Percentiles rank a stretch among this genome's conserved stretches.
Conservation (phyloP, 805 yeast species). For the Diddensiella caesifluorescens region DNA sequence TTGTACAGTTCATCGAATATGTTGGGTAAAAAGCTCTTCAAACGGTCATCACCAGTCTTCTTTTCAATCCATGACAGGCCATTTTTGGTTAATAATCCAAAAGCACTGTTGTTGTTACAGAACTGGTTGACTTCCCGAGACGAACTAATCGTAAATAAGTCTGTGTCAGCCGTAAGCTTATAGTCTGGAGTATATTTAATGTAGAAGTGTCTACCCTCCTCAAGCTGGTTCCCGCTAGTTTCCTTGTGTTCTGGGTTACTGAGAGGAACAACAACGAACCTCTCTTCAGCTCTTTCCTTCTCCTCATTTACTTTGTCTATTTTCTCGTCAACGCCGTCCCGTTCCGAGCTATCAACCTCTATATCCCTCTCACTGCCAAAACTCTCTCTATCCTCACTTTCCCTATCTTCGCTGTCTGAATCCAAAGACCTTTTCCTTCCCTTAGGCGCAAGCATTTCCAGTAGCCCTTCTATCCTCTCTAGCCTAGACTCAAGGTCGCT, state of each 20-base stretch:
- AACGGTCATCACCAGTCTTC: conserved; percentile 17
- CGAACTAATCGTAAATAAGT: conserved; percentile 12
- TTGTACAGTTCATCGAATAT: conserved; percentile 10
- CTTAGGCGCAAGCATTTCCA: conserved; percentile 19
- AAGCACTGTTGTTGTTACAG: conserved; percentile 14
- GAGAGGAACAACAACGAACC: too few species aligned
- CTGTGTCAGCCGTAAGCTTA: conserved; percentile 8
- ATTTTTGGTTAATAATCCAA: conserved; percentile 38
- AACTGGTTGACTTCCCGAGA: conserved; percentile 12
- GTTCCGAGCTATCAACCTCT: conserved; percentile 6
- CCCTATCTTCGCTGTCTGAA: too few species aligned
- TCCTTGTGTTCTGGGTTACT: neutral
- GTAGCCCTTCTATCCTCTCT: conserved; percentile 26
- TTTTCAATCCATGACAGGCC: conserved; percentile 40
- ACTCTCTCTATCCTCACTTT: too few species aligned
- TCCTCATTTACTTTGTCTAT: conserved; percentile 10
- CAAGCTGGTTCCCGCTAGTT: too few species aligned
- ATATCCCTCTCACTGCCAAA: conserved; percentile 5
- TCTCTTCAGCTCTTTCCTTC: neutral
- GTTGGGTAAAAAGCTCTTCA: conserved; percentile 10
- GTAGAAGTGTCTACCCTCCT: too few species aligned
- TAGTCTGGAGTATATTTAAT: conserved; percentile 4
- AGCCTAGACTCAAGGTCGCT: conserved; percentile 24
- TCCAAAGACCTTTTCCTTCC: too few species aligned
- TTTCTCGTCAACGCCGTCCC: conserved; percentile 11